These are phyloP conservation scores for Pythium aristosporum DNA, from an alignment of 352 stramenopile genomes.

Conservation along the genomic window DNA sequence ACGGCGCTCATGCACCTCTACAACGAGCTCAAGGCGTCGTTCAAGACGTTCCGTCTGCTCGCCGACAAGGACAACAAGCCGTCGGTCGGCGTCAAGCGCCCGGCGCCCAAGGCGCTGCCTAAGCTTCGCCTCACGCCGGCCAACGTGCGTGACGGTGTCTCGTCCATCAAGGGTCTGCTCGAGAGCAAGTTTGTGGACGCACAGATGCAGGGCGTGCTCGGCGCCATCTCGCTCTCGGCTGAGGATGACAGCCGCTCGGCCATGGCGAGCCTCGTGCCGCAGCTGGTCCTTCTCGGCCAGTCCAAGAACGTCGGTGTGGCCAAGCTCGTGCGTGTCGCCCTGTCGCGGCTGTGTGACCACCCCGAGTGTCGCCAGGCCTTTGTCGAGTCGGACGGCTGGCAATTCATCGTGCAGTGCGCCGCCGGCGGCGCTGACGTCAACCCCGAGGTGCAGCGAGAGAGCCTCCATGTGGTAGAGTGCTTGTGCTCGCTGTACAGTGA, in stretches of 20 bases:
- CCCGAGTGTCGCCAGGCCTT: constrained; percentile 82
- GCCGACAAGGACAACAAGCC: constrained; percentile 48
- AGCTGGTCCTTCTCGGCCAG: constrained; percentile 65
- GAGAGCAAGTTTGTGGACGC: constrained; percentile 74
- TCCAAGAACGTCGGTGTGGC: constrained; percentile 58
- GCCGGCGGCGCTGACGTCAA: constrained; percentile 58
- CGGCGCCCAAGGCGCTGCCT: constrained; percentile 59
- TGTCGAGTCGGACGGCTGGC: constrained; percentile 76
- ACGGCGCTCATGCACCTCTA: constrained; percentile 80
- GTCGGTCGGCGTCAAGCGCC: constrained; percentile 56
- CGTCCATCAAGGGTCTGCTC: constrained; percentile 66
- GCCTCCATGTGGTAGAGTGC: constrained; percentile 85
- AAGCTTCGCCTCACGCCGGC: constrained; percentile 43
- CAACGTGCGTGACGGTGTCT: constrained; percentile 56
- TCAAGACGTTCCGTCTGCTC: constrained; percentile 74
- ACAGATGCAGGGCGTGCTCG: constrained; percentile 82
- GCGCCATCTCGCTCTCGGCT: constrained; percentile 75
- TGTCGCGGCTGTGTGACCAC: constrained; percentile 82
- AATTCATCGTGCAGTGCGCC: constrained; percentile 81
- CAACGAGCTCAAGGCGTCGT: constrained; percentile 70
- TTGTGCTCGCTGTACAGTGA: constrained; percentile 82
- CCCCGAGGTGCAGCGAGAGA: constrained; percentile 78
- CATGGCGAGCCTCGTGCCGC: constrained; percentile 66
- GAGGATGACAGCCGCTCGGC: constrained; percentile 51
- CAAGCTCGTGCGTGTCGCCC: constrained; percentile 66